Percentiles rank a stretch among this genome's conserved stretches.
These are phyloP conservation scores for Pelargonium cotyledonis DNA, from an alignment of 441 rosid species.

Conservation along the genomic window DNA sequence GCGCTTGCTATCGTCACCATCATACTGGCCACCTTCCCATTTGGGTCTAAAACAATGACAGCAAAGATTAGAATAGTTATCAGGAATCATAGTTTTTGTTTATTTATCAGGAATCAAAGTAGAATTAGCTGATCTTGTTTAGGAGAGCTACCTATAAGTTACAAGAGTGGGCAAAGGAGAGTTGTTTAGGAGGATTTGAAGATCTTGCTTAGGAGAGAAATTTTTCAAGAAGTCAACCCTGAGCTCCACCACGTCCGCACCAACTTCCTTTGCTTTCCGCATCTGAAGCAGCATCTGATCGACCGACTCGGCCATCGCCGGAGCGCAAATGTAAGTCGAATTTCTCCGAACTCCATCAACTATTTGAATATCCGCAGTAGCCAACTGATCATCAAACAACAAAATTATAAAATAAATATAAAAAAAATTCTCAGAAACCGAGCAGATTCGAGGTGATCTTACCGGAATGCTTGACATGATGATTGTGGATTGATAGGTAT, in stretches of 20 bases:
- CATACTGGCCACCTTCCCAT: conserved; percentile 62
- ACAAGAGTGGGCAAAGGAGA: conserved; percentile 50
- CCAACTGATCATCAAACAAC: conserved; percentile 25
- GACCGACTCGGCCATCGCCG: conserved; percentile 41
- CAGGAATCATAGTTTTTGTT: not conserved
- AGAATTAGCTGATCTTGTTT: not conserved
- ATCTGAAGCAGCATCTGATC: conserved; percentile 35
- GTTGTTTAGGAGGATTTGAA: conserved; percentile 31
- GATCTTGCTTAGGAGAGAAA: conserved; percentile 36
- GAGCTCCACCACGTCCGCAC: conserved; percentile 46
- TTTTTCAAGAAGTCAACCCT: conserved; percentile 39
- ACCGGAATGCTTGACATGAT: conserved; percentile 33
- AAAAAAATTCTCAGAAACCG: not conserved
- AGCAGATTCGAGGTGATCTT: not conserved
- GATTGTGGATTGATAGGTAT: not conserved
- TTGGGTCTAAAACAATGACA: conserved; percentile 31
- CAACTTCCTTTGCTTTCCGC: conserved; percentile 36
- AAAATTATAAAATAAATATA: not conserved
- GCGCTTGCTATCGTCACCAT: conserved; percentile 43
- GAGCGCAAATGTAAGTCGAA: conserved; percentile 37
- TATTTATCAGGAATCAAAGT: not conserved
- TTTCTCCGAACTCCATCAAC: conserved; percentile 33
- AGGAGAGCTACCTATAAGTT: conserved; percentile 37
- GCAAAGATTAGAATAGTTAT: not conserved
- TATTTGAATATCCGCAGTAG: conserved; percentile 31